Evolutionary conservation across 2,329 filamentous ascomycete genomes (phyloP), one percentile per base, ranked within the genome.

Genomic region (Penicillium sp.): DNA sequence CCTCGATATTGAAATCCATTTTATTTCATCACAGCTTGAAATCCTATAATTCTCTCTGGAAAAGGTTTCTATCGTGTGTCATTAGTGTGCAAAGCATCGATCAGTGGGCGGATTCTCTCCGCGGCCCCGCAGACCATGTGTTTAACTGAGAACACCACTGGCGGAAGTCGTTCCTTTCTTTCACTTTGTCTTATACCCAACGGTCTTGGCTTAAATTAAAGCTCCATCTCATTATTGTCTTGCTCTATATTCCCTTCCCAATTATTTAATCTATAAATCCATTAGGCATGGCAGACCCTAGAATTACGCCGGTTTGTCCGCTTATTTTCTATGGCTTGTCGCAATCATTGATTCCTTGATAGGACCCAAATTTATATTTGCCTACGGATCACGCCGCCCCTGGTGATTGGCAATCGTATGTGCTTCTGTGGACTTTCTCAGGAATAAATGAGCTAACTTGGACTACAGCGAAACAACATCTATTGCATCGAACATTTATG

Each of bases 381-480:
- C 8, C 49, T 8, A 29, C 5, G 14, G 43, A 55, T 23, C 27
- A 20, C 2, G 12, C 25, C 9, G 47, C 29, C 9, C 42, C 43
- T 2, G 43, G 27, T 42, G 53, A 55, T 29, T 51, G 53, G 48
- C 25, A 51, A 23, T 55, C 53, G 53, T 55, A 51, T 22, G 53
- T n/a, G n/a, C n/a, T n/a, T 47, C 31, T 5, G 7, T 23, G n/a
- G 18, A 12, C 9, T 9, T 18, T 22, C 18, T 50, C 3, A 15
- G 14, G 8, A 18, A 35, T n/a, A 20, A 7, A 23, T 12, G 12
- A 25, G 22, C 41, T 44, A 26, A 44, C 23, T 5, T 25, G 25
- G 41, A 11, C 29, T 33, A 2, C n/a, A 58, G 56, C 15, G 56
- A 58, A 51, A 58, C 56, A 1, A 58, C 56, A 3, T 58, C 56